phyloP scores from a whole-genome alignment of 108 stramenopile species.

The Parietichytrium sp. region DNA sequence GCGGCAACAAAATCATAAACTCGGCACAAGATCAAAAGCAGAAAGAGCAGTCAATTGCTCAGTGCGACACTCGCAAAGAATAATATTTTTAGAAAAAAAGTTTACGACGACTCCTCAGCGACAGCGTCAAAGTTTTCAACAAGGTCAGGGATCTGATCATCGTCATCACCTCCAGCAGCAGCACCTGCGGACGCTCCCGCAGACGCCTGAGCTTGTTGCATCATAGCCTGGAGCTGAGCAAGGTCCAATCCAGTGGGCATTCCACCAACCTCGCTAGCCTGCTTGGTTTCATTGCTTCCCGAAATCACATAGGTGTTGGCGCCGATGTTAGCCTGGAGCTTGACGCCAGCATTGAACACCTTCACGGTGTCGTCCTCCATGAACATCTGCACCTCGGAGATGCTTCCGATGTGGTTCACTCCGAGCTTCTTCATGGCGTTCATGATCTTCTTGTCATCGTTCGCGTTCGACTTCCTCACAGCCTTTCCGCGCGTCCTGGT shows the following conservation, averaged over 20 bases:
- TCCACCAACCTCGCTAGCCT: constrained; percentile 71
- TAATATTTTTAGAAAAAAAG: no score
- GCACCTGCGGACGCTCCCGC: constrained; percentile 52
- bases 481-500: no score
- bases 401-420: constrained; percentile 93
- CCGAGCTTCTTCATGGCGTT: constrained; percentile 90
- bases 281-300: constrained; percentile 83
- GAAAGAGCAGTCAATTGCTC: no score
- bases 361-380: constrained; percentile 94
- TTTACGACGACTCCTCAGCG: constrained; percentile 62
- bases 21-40: no score
- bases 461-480: constrained; percentile 71
- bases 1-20: no score
- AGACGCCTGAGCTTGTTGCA: constrained; percentile 37
- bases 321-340: constrained; percentile 89
- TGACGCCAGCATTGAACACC: constrained; percentile 83
- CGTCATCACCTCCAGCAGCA: constrained; percentile 77
- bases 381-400: constrained; percentile 98
- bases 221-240: constrained; percentile 59
- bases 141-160: constrained; percentile 90
- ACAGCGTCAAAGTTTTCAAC: constrained; percentile 94
- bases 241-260: constrained; percentile 74
- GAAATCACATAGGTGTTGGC: constrained; percentile 96
- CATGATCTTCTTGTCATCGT: constrained; percentile 87
- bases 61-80: no score